Evolutionary conservation across 1,139 yeast genomes (phyloP).

Genomic region (Candida sp.): DNA sequence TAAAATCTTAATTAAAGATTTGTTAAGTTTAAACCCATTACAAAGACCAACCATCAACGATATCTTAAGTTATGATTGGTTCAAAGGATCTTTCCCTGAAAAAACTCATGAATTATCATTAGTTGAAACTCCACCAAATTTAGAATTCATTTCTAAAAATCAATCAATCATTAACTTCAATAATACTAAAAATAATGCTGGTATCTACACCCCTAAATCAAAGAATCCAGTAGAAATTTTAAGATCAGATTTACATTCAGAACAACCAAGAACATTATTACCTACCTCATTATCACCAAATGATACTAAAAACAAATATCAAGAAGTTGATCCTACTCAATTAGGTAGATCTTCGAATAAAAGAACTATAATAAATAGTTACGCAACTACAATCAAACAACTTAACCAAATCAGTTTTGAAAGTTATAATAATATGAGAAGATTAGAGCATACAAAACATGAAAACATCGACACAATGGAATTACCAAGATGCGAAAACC

Average conservation of each 20-base stretch:
- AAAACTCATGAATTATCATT: conserved; percentile 62
- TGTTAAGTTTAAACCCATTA: conserved; percentile 75
- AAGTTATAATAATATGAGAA: conserved; percentile 40
- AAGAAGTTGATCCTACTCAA: conserved; percentile 54
- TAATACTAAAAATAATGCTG: conserved; percentile 61
- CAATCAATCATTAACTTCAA: conserved; percentile 72
- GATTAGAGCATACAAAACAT: conserved; percentile 33
- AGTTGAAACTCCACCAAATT: conserved; percentile 54
- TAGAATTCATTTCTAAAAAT: conserved; percentile 51
- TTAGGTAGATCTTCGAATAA: conserved; percentile 28
- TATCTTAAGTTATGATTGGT: conserved; percentile 80
- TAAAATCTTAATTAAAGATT: conserved; percentile 61
- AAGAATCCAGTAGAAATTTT: conserved; percentile 70
- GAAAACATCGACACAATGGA: conserved; percentile 32
- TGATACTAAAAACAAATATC: conserved; percentile 83
- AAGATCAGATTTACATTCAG: conserved; percentile 67
- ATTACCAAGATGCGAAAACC: conserved; percentile 53
- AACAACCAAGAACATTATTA: conserved; percentile 64
- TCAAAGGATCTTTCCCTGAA: conserved; percentile 82
- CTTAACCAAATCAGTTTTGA: conserved; percentile 39
- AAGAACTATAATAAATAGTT: conserved; percentile 41
- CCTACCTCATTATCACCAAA: conserved; percentile 94
- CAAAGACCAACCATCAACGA: conserved; percentile 80
- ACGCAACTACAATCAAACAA: conserved; percentile 35
- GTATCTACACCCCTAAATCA: conserved; percentile 53